Percentiles rank a stretch among this genome's conserved stretches.
phyloP scores from a whole-genome alignment of 768 basidiomycete genomes.

The Lactarius sp. region DNA sequence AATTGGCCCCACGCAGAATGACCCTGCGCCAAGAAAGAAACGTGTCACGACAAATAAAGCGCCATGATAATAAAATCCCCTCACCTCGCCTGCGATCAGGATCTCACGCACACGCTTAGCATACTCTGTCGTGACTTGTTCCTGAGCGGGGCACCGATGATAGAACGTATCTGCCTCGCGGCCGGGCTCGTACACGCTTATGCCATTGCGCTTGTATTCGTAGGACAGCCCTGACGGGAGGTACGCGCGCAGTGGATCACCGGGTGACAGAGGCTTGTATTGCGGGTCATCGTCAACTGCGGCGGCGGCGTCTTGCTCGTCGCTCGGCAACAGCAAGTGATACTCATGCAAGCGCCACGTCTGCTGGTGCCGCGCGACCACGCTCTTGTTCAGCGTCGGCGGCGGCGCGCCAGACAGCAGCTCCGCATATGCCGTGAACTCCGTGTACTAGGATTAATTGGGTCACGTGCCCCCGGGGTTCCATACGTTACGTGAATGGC shows the following conservation, averaged over 20 bases:
- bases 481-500: background rate
- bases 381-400: constrained; percentile 59
- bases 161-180: constrained; percentile 28
- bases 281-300: constrained; percentile 2
- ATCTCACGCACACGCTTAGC: constrained; percentile 46
- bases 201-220: constrained; percentile 43
- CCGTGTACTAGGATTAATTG: constrained; percentile 52
- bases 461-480: background rate
- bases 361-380: constrained; percentile 80
- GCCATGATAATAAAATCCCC: background rate
- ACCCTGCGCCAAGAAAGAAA: constrained; percentile 43
- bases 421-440: constrained; percentile 79
- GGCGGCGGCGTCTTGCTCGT: constrained; percentile 28
- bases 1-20: constrained; percentile 93
- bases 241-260: constrained; percentile 59
- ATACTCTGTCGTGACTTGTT: constrained; percentile 21
- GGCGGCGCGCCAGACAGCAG: constrained; percentile 68
- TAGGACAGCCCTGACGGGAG: constrained; percentile 52
- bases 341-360: constrained; percentile 86
- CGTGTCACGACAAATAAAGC: background rate
- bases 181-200: constrained; percentile 46
- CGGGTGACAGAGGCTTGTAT: constrained; percentile 42
- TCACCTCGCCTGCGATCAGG: constrained; percentile 70
- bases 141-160: constrained; percentile 27
- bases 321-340: constrained; percentile 41